Conservation (phyloP, 2,329 filamentous ascomycete genomes). For the Aspergillus calidoustus region DNA sequence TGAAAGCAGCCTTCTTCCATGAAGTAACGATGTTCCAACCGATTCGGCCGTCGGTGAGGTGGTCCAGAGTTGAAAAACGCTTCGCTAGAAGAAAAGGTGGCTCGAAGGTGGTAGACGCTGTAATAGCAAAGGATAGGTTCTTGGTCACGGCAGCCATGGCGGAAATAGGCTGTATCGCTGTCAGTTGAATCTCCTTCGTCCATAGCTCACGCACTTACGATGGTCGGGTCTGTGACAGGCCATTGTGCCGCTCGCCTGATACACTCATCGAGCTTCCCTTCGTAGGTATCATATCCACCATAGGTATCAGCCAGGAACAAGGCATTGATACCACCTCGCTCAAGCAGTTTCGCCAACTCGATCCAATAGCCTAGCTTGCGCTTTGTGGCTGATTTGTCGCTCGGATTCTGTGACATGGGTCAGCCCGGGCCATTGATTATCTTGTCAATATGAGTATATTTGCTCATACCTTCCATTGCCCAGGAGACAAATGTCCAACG, state of each 20-base stretch:
- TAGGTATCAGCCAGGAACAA: slow-evolving; percentile 70
- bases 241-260: slow-evolving; percentile 67
- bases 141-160: slow-evolving; percentile 71
- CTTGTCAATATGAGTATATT: not conserved
- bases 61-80: slow-evolving; percentile 65
- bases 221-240: slow-evolving; percentile 68
- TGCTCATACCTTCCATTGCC: slow-evolving; percentile 65
- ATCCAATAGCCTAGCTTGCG: slow-evolving; percentile 66
- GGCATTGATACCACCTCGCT: slow-evolving; percentile 66
- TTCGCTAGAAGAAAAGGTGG: slow-evolving; percentile 66
- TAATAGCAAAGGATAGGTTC: slow-evolving; percentile 66
- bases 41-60: slow-evolving; percentile 64
- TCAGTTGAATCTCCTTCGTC: not conserved
- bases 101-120: slow-evolving; percentile 66
- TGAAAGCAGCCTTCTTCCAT: slow-evolving; percentile 67
- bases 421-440: not conserved
- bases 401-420: slow-evolving; percentile 55
- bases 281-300: slow-evolving; percentile 67
- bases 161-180: slow-evolving; percentile 57
- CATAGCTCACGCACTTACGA: slow-evolving; percentile 49
- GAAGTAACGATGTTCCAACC: slow-evolving; percentile 71
- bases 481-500: slow-evolving; percentile 66
- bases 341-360: slow-evolving; percentile 65
- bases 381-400: slow-evolving; percentile 65
- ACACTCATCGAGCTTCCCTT: slow-evolving; percentile 63